phyloP scores from a whole-genome alignment of 257 asterid species.

The Solanum rostratum region DNA sequence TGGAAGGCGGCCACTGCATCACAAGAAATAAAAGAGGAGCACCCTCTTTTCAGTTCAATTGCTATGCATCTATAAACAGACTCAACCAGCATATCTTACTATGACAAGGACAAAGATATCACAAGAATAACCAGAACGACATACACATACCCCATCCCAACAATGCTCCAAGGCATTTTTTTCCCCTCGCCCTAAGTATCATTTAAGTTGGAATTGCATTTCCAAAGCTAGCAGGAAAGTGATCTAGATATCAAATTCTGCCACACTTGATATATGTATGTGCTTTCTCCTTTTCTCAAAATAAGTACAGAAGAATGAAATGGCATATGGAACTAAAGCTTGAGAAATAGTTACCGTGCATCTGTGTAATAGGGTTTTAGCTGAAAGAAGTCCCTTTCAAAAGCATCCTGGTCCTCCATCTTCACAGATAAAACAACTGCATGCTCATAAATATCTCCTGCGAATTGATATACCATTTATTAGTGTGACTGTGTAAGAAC shows the following conservation, averaged over 20 bases:
- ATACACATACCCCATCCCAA: not conserved
- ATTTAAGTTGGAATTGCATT: not conserved
- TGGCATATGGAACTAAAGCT: not conserved
- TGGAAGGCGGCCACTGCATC: constrained; percentile 61
- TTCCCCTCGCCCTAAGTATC: not conserved
- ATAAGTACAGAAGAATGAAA: not conserved
- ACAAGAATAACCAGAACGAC: not conserved
- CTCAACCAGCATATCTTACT: not conserved
- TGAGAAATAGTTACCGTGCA: constrained; percentile 46
- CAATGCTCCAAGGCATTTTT: not conserved
- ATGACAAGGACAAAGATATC: not conserved
- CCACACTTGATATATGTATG: not conserved
- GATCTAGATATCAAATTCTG: not conserved
- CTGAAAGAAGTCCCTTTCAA: constrained; percentile 92
- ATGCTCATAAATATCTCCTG: constrained; percentile 92
- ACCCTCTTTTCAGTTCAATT: not conserved
- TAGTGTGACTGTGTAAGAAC: not conserved
- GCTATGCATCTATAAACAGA: not conserved
- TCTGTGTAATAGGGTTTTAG: constrained; percentile 92
- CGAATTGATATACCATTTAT: not conserved
- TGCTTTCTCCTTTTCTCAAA: not conserved
- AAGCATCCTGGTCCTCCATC: constrained; percentile 82
- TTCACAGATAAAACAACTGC: constrained; percentile 86
- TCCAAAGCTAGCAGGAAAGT: not conserved
- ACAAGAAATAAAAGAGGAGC: constrained; percentile 5